phyloP scores from a whole-genome alignment of 179 eudicot species.

The Spergularia azorica region DNA sequence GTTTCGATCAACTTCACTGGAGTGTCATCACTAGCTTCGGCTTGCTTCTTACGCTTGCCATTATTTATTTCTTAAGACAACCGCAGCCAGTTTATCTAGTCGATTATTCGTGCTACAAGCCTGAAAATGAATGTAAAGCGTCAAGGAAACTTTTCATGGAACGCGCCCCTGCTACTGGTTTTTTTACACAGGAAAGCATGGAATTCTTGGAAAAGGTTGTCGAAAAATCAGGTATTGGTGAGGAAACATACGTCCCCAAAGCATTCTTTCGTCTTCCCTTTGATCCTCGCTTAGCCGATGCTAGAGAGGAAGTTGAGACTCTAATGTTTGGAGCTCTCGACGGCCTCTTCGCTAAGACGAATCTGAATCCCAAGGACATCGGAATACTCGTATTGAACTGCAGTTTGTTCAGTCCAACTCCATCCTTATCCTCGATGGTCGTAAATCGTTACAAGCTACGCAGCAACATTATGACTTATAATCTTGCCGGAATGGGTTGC shows the following conservation, averaged over 20 bases:
- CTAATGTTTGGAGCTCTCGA: constrained; percentile 26
- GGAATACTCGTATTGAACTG: constrained; percentile 20
- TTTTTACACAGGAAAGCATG: constrained; percentile 14
- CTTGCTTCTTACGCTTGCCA: too few relatives aligned
- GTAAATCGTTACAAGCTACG: constrained; percentile 25
- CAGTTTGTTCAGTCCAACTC: constrained; percentile 23
- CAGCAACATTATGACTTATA: constrained; percentile 19
- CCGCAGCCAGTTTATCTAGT: constrained; percentile 55
- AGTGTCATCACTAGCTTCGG: too few relatives aligned
- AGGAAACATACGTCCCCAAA: not conserved
- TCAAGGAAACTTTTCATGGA: constrained; percentile 54
- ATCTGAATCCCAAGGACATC: constrained; percentile 17
- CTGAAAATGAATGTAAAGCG: constrained; percentile 43
- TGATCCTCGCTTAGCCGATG: not conserved
- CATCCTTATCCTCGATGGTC: constrained; percentile 22
- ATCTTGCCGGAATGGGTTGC: not conserved
- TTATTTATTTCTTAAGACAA: constrained; percentile 41
- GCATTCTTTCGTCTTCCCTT: constrained; percentile 8
- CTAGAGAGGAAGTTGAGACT: constrained; percentile 15
- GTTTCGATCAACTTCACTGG: too few relatives aligned
- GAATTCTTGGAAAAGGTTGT: constrained; percentile 14
- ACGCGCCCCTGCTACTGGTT: constrained; percentile 26
- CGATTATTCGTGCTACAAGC: constrained; percentile 56
- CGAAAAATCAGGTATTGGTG: constrained; percentile 3
- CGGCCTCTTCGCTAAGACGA: constrained; percentile 19